A percentile compares a stretch with the other conserved stretches of the same genome.
These are phyloP conservation scores for Aspergillus spinulosporus DNA, from an alignment of 2,329 filamentous ascomycete genomes.

Conservation along the genomic window DNA sequence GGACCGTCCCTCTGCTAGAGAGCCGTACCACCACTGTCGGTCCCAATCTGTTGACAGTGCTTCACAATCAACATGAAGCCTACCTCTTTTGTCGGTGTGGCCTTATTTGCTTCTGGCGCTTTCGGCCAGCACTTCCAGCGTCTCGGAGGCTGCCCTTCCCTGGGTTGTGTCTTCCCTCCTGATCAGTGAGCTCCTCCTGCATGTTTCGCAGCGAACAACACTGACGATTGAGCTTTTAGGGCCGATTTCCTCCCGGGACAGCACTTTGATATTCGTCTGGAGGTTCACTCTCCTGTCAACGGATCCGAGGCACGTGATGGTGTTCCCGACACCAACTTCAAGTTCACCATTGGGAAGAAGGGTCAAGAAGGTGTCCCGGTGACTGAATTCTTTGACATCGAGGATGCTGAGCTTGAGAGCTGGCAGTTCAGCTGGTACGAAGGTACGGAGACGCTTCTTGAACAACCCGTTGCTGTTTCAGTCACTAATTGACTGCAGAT, in stretches of 20 bases:
- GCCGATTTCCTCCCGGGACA: constrained; percentile 82
- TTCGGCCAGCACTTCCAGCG: constrained; percentile 57
- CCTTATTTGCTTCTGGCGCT: constrained; percentile 28
- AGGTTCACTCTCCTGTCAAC: constrained; percentile 78
- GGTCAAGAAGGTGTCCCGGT: constrained; percentile 56
- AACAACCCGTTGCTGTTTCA: background rate
- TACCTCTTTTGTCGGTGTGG: constrained; percentile 23
- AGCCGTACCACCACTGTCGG: constrained; percentile 11
- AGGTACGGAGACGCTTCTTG: constrained; percentile 42
- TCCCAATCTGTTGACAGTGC: constrained; percentile 4
- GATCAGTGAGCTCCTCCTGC: constrained; percentile 49
- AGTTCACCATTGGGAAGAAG: constrained; percentile 72
- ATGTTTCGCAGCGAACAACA: background rate
- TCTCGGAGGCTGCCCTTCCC: constrained; percentile 56
- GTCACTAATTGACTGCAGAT: constrained; percentile 46
- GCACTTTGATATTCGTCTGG: constrained; percentile 79
- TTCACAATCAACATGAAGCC: constrained; percentile 27
- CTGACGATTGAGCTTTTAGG: constrained; percentile 34
- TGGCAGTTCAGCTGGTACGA: constrained; percentile 87
- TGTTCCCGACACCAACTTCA: constrained; percentile 66
- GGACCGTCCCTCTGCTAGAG: background rate
- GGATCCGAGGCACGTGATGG: constrained; percentile 75
- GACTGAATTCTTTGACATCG: constrained; percentile 66
- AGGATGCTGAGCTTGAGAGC: constrained; percentile 71
- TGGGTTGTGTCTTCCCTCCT: constrained; percentile 60